These are phyloP conservation scores for Fusarium duplospermum DNA, from an alignment of 2,329 filamentous ascomycete genomes.

Conservation along the genomic window DNA sequence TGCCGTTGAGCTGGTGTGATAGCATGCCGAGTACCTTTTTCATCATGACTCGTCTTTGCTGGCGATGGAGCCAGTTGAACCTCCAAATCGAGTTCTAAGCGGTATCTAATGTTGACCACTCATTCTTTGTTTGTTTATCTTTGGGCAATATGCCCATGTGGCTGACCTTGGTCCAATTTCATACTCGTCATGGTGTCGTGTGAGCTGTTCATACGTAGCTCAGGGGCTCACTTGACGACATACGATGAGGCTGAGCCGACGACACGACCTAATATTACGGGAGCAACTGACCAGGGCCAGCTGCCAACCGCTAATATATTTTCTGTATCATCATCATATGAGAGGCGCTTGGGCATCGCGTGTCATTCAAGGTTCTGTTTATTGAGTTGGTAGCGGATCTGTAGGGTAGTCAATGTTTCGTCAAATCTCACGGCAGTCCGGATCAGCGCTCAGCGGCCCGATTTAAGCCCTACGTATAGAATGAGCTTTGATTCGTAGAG, in stretches of 20 bases:
- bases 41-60: background rate
- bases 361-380: background rate
- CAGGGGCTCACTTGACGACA: background rate
- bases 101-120: background rate
- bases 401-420: conserved; percentile 17
- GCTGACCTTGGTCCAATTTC: background rate
- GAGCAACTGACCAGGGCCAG: background rate
- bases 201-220: background rate
- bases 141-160: background rate
- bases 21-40: conserved; percentile 1
- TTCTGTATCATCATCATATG: conserved; percentile 5
- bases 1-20: background rate
- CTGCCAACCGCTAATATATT: background rate
- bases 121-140: background rate
- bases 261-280: background rate
- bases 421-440: conserved; percentile 2
- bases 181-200: conserved; percentile 6
- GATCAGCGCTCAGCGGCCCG: background rate
- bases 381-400: background rate
- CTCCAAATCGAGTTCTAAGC: background rate
- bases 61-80: background rate
- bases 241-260: background rate
- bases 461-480: background rate
- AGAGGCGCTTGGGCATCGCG: conserved; percentile 13
- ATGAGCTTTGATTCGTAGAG: background rate